Evolutionary conservation across 2,329 filamentous ascomycete species (phyloP).

Genomic region (Neonectria coccinea): DNA sequence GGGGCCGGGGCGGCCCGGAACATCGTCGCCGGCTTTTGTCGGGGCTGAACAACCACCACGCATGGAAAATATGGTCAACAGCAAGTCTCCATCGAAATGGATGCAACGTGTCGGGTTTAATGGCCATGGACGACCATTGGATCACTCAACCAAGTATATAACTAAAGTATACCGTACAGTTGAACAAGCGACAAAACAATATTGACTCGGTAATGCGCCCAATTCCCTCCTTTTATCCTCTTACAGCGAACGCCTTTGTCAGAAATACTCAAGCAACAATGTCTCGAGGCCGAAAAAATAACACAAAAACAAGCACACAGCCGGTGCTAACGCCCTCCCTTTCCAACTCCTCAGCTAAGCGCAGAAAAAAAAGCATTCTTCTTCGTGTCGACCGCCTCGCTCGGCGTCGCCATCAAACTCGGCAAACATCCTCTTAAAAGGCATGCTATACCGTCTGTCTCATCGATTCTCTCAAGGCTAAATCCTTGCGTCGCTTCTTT

Average conservation of each 20-base stretch:
- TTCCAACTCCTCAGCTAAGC: constrained; percentile 39
- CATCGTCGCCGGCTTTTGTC: constrained; percentile 4
- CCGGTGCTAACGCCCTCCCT: constrained; percentile 32
- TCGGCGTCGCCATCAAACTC: neutral
- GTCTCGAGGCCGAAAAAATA: constrained; percentile 14
- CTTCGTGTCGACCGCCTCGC: neutral
- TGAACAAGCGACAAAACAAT: constrained; percentile 15
- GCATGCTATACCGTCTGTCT: constrained; percentile 14
- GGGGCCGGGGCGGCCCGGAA: constrained; percentile 13
- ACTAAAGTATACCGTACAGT: constrained; percentile 31
- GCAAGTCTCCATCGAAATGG: neutral
- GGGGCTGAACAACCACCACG: neutral
- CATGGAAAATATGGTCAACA: neutral
- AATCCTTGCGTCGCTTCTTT: constrained; percentile 61
- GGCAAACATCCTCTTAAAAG: neutral
- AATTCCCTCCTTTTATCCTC: constrained; percentile 17
- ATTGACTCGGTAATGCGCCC: constrained; percentile 16
- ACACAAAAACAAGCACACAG: constrained; percentile 28
- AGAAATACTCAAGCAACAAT: constrained; percentile 26
- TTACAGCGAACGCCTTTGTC: constrained; percentile 28
- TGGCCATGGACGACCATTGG: neutral
- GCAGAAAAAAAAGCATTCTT: constrained; percentile 10
- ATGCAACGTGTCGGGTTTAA: neutral
- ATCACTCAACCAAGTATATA: constrained; percentile 25
- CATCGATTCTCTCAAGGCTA: constrained; percentile 36